These are phyloP conservation scores for Cryptosporidium andersoni DNA, from an alignment of 169 alveolate species.

Conservation along the genomic window DNA sequence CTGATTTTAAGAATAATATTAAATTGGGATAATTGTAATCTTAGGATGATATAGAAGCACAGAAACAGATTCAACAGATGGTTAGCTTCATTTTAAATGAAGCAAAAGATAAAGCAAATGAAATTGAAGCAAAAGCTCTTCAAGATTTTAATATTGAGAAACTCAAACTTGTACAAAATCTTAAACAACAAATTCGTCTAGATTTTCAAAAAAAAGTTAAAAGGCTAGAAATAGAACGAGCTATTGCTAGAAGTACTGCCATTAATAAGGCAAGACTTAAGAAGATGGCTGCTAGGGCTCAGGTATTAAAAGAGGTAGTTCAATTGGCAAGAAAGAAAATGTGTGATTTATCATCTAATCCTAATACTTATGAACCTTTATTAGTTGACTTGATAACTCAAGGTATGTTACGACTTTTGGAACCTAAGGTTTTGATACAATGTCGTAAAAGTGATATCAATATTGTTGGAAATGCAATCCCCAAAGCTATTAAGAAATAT, in stretches of 20 bases:
- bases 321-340: constrained; percentile 81
- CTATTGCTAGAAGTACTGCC: constrained; percentile 87
- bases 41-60: constrained; percentile 91
- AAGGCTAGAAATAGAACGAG: constrained; percentile 64
- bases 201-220: constrained; percentile 79
- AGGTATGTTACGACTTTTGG: constrained; percentile 80
- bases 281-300: constrained; percentile 85
- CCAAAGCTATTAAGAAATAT: constrained; percentile 80
- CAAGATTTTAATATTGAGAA: constrained; percentile 92
- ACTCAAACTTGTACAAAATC: constrained; percentile 87
- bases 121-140: constrained; percentile 89
- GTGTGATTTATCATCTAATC: constrained; percentile 67
- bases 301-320: constrained; percentile 80
- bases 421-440: constrained; percentile 83
- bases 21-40: not conserved
- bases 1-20: not conserved
- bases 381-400: constrained; percentile 52
- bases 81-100: constrained; percentile 91
- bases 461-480: constrained; percentile 81
- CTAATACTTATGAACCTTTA: constrained; percentile 33
- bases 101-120: constrained; percentile 92
- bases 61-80: constrained; percentile 91
- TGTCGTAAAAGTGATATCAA: constrained; percentile 85
- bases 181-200: constrained; percentile 87
- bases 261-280: constrained; percentile 86